phyloP scores from a whole-genome alignment of 1,139 yeast species.

The Kodamaea arcana region DNA sequence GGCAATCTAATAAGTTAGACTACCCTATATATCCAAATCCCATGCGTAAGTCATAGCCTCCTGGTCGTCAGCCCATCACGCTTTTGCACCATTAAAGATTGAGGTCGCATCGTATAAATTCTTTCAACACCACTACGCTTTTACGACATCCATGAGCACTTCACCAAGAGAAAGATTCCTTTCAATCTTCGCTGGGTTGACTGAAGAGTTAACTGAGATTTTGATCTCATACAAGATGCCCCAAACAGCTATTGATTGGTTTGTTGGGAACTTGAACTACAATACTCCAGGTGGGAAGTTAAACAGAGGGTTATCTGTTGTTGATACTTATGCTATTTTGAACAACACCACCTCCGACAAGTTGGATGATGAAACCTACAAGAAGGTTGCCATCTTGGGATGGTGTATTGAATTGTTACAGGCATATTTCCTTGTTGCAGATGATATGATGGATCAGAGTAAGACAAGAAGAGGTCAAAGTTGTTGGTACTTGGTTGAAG shows the following conservation, averaged over 20 bases:
- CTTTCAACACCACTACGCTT: neutral
- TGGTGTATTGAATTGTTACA: conserved; percentile 96
- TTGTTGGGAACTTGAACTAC: conserved; percentile 65
- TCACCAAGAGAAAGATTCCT: conserved; percentile 63
- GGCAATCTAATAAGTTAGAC: too few relatives aligned
- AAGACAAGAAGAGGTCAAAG: conserved; percentile 98
- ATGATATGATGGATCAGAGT: conserved; percentile 97
- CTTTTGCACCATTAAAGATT: neutral
- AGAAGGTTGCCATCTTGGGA: conserved; percentile 84
- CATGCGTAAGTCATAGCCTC: too few relatives aligned
- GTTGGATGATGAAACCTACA: conserved; percentile 65
- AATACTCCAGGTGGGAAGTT: conserved; percentile 96
- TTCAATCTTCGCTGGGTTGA: conserved; percentile 71
- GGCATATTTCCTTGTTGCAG: conserved; percentile 96
- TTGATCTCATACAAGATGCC: conserved; percentile 77
- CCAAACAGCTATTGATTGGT: conserved; percentile 84
- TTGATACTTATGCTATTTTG: conserved; percentile 84
- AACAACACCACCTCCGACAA: conserved; percentile 58
- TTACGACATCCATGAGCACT: too few relatives aligned
- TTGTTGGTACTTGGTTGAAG: conserved; percentile 87
- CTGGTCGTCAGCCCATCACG: too few relatives aligned
- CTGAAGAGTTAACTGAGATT: conserved; percentile 62
- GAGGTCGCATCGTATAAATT: neutral
- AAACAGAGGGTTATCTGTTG: conserved; percentile 93
- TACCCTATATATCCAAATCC: too few relatives aligned